Evolutionary conservation across 352 stramenopile genomes (phyloP).

Genomic region (Globisporangium irregulare): DNA sequence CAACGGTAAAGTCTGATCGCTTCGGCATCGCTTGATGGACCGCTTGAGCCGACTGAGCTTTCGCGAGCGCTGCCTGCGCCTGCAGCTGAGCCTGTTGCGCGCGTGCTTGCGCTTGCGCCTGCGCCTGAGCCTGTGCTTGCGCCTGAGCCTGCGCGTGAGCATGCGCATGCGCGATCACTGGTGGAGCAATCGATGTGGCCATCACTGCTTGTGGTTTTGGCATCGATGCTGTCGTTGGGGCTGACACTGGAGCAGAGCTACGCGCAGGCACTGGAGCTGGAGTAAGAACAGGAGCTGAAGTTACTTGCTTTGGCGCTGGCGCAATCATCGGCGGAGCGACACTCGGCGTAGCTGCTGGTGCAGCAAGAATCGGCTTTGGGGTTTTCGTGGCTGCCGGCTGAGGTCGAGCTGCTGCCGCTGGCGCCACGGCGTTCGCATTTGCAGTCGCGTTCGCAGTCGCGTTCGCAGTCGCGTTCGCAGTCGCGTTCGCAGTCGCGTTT

Average conservation of each 20-base stretch:
- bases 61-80: constrained; percentile 7
- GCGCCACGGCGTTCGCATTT: not conserved
- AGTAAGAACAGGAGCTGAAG: constrained; percentile 6
- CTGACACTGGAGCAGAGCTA: not conserved
- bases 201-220: constrained; percentile 6
- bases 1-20: constrained; percentile 63
- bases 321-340: constrained; percentile 20
- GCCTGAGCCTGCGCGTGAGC: constrained; percentile 4
- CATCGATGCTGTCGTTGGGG: constrained; percentile 2
- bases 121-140: constrained; percentile 8
- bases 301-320: constrained; percentile 17
- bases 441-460: not conserved
- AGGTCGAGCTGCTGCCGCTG: not conserved
- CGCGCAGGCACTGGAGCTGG: not conserved
- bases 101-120: constrained; percentile 12
- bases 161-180: constrained; percentile 14
- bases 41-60: constrained; percentile 7
- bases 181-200: constrained; percentile 10
- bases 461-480: not conserved
- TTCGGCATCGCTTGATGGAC: constrained; percentile 26
- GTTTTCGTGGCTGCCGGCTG: constrained; percentile 22
- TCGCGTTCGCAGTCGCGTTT: not conserved
- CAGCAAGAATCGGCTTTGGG: constrained; percentile 26
- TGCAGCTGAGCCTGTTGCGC: constrained; percentile 12
- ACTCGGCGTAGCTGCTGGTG: constrained; percentile 11